Conservation (phyloP, 768 basidiomycete genomes). For the Pholiota microspora region DNA sequence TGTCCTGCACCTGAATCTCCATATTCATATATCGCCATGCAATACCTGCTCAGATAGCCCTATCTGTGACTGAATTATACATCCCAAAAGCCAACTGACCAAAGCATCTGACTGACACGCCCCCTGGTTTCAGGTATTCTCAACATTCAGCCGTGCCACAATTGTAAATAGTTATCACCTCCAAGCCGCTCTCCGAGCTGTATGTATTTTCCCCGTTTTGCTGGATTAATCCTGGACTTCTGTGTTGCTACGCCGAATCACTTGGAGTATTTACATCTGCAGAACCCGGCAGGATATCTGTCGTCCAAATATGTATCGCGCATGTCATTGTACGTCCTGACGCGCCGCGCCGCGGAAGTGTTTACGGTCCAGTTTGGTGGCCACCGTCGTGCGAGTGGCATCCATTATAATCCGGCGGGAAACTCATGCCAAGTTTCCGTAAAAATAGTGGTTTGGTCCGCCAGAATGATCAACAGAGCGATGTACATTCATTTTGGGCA, state of each 20-base stretch:
- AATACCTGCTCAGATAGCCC: not conserved
- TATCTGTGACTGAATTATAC: not conserved
- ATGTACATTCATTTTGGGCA: not conserved
- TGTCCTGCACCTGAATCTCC: no score
- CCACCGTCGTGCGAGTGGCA: not conserved
- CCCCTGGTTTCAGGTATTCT: not conserved
- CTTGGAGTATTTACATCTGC: not conserved
- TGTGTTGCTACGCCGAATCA: not conserved
- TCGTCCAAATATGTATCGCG: not conserved
- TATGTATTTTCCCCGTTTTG: not conserved
- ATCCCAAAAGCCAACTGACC: not conserved
- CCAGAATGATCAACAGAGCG: not conserved
- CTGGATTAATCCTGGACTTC: not conserved
- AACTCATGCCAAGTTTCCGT: not conserved
- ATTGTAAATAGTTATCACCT: not conserved
- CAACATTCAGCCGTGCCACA: not conserved
- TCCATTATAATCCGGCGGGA: not conserved
- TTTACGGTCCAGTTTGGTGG: not conserved
- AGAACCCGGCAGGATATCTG: not conserved
- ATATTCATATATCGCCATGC: not conserved
- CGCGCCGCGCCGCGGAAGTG: not conserved
- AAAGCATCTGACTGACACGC: not conserved
- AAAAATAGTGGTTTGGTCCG: not conserved
- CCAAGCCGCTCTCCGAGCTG: not conserved
- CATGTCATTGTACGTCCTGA: not conserved